Conservation (phyloP, 1,284 basidiomycete genomes). For the Tausonia pullulans region DNA sequence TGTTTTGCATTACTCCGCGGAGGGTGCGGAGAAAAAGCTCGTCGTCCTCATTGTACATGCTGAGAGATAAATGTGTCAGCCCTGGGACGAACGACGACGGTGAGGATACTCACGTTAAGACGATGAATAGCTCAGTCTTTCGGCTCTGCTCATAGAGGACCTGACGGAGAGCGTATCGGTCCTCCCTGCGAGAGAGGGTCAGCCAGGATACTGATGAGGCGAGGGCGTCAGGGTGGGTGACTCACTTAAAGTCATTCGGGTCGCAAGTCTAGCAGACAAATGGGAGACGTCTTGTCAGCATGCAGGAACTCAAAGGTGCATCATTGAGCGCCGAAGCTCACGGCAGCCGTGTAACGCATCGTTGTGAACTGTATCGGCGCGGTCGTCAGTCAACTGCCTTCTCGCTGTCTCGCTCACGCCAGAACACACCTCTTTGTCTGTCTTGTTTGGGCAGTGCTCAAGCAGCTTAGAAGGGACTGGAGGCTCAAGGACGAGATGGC, state of each 20-base stretch:
- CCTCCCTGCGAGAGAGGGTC: background rate
- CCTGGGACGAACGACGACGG: background rate
- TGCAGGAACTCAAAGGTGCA: too few relatives aligned
- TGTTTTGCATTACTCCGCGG: conserved; percentile 90
- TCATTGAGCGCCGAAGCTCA: too few relatives aligned
- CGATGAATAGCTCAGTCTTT: conserved; percentile 55
- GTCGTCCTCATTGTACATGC: conserved; percentile 71
- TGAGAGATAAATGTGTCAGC: background rate
- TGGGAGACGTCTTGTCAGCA: background rate
- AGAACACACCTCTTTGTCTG: background rate
- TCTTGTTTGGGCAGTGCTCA: background rate
- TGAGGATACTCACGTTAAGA: conserved; percentile 49
- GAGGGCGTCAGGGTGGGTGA: conserved; percentile 52
- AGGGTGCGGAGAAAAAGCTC: conserved; percentile 85
- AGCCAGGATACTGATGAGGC: conserved; percentile 43
- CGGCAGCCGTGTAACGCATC: conserved; percentile 54
- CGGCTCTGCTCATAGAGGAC: conserved; percentile 11
- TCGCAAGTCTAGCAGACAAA: conserved; percentile 45
- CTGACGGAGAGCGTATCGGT: conserved; percentile 16
- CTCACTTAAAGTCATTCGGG: conserved; percentile 73
- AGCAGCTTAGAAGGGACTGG: conserved; percentile 13
- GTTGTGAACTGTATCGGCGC: background rate
- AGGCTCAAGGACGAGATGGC: conserved; percentile 14
- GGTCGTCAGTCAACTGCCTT: too few relatives aligned
- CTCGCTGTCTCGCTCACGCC: too few relatives aligned